Conservation (phyloP, 2,329 filamentous ascomycete genomes). For the Parafenestella ontariensis region DNA sequence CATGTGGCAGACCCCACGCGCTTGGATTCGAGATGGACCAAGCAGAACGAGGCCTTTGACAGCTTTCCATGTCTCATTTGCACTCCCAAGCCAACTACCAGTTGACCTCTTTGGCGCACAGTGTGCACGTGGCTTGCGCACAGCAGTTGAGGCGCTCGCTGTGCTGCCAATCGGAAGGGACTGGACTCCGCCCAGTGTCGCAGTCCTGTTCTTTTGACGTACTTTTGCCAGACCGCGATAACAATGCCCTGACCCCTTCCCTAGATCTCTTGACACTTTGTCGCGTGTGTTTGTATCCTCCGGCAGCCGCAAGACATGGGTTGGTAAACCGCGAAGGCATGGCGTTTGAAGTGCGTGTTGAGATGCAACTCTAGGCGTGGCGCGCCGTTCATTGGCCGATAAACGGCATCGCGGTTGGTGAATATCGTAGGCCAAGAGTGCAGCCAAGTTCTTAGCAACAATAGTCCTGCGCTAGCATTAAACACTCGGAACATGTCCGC, state of each 20-base stretch:
- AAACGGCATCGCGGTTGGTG: conserved; percentile 2
- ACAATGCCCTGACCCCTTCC: not conserved
- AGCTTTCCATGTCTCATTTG: not conserved
- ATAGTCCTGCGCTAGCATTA: conserved; percentile 14
- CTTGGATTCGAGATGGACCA: not conserved
- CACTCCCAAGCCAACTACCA: too few species aligned
- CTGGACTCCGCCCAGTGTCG: not conserved
- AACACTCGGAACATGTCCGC: conserved; percentile 8
- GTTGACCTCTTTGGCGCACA: not conserved
- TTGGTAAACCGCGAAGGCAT: not conserved
- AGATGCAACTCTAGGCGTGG: not conserved
- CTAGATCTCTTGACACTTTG: not conserved
- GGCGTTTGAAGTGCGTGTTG: not conserved
- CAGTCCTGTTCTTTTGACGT: not conserved
- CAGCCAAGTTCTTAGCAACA: conserved; percentile 20
- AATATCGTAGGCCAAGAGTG: not conserved
- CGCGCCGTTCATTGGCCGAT: conserved; percentile 6
- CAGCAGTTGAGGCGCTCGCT: not conserved
- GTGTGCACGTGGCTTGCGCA: conserved; percentile 8
- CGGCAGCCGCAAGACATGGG: not conserved
- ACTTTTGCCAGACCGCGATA: not conserved
- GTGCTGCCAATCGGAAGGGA: conserved; percentile 9
- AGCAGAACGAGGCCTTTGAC: not conserved
- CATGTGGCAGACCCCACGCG: too few species aligned
- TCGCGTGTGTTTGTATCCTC: not conserved